Conservation (phyloP, 2,329 filamentous ascomycete genomes). For the Trichoderma gracile region DNA sequence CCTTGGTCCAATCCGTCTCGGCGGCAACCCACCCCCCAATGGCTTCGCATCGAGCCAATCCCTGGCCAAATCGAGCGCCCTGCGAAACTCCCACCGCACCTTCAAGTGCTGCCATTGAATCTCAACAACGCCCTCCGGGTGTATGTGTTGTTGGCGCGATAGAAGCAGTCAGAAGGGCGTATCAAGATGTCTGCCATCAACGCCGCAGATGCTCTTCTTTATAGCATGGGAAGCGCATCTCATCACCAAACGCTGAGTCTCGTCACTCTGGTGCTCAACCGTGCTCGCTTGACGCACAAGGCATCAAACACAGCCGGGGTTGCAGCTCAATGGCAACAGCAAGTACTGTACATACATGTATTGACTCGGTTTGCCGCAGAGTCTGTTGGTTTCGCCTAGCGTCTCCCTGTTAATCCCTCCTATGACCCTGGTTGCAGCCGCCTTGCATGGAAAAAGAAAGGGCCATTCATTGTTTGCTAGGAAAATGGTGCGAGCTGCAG, state of each 20-base stretch:
- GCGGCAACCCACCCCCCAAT: slow-evolving; percentile 11
- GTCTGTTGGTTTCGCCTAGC: not conserved
- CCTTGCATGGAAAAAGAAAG: not conserved
- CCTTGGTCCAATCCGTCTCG: slow-evolving; percentile 16
- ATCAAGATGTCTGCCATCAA: not conserved
- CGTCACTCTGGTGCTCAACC: not conserved
- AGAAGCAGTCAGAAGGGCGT: not conserved
- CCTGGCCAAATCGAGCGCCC: slow-evolving; percentile 11
- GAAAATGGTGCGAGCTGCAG: slow-evolving; percentile 5
- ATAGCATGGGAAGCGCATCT: not conserved
- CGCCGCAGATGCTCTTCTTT: not conserved
- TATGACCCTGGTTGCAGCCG: not conserved
- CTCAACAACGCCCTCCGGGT: not conserved
- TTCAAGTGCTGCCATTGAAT: not conserved
- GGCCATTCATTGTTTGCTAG: not conserved
- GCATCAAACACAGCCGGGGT: not conserved
- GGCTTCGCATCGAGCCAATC: slow-evolving; percentile 15
- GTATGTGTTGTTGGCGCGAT: slow-evolving; percentile 3
- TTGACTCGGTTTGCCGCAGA: not conserved
- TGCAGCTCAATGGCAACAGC: not conserved
- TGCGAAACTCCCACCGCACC: slow-evolving; percentile 5
- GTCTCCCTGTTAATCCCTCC: not conserved
- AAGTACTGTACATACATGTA: not conserved
- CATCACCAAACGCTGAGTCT: not conserved
- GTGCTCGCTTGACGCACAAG: not conserved